A percentile compares a stretch with the other conserved stretches of the same genome.
Evolutionary conservation across 495 filamentous ascomycete genomes (phyloP).

Genomic region (Penicillium chermesinum): DNA sequence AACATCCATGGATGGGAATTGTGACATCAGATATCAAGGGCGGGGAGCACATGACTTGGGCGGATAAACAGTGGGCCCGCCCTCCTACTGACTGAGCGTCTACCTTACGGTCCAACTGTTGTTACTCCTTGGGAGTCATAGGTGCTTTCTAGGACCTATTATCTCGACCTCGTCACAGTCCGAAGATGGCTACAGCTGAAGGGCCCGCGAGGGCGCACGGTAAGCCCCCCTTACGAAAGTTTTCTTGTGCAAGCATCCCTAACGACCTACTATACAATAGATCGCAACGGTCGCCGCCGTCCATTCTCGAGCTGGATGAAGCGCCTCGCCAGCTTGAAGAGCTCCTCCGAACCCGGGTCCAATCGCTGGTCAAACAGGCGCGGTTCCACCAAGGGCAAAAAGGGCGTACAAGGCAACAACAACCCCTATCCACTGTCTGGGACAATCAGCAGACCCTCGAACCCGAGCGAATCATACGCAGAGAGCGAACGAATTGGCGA

Average conservation of each 20-base stretch:
- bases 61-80: slow-evolving; percentile 29
- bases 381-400: slow-evolving; percentile 49
- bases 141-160: slow-evolving; percentile 3
- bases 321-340: slow-evolving; percentile 82
- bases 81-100: slow-evolving; percentile 14
- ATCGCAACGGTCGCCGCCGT: slow-evolving; percentile 66
- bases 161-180: slow-evolving; percentile 6
- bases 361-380: slow-evolving; percentile 47
- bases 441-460: slow-evolving; percentile 46
- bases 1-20: too few relatives aligned
- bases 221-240: slow-evolving; percentile 31
- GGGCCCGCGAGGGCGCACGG: slow-evolving; percentile 59
- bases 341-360: slow-evolving; percentile 47
- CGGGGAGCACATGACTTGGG: slow-evolving; percentile 22
- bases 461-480: slow-evolving; percentile 45
- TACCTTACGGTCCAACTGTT: slow-evolving; percentile 2
- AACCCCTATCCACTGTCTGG: slow-evolving; percentile 69
- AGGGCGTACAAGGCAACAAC: slow-evolving; percentile 68
- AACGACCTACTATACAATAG: slow-evolving; percentile 31
- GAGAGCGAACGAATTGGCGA: slow-evolving; percentile 20
- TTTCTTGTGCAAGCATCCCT: slow-evolving; percentile 10
- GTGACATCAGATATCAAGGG: slow-evolving; percentile 13
- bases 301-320: slow-evolving; percentile 95
- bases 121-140: slow-evolving; percentile 3
- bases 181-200: slow-evolving; percentile 64